A percentile compares a stretch with the other conserved stretches of the same genome.
Evolutionary conservation across 2,329 filamentous ascomycete species (phyloP).

Genomic region (Metarhizium album): DNA sequence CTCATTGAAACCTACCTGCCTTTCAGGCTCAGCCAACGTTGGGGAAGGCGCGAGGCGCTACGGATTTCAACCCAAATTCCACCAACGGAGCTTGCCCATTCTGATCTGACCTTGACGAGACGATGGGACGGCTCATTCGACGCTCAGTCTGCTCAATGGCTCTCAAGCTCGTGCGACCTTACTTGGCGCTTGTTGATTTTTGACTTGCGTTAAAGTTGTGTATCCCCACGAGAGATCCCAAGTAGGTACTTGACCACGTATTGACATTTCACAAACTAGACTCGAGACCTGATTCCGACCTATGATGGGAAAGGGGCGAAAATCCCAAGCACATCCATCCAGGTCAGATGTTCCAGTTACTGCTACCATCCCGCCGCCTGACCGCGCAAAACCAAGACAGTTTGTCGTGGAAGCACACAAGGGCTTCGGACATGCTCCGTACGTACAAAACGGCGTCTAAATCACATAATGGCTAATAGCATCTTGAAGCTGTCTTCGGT

Average conservation of each 20-base stretch:
- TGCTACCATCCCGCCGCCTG: neutral
- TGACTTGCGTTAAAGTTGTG: too few species aligned
- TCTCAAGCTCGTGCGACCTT: neutral
- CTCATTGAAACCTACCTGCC: neutral
- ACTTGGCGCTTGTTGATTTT: neutral
- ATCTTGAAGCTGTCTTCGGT: neutral
- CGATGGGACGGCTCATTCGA: neutral
- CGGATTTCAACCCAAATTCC: neutral
- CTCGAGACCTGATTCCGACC: too few species aligned
- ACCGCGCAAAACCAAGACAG: neutral
- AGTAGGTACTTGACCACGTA: too few species aligned
- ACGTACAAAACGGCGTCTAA: conserved; percentile 2
- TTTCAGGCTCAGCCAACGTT: neutral
- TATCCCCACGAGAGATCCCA: too few species aligned
- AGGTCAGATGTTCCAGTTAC: neutral
- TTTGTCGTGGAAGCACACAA: neutral
- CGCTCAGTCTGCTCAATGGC: too few species aligned
- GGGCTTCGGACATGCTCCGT: neutral
- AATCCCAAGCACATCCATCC: too few species aligned
- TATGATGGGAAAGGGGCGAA: too few species aligned
- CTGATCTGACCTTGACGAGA: neutral
- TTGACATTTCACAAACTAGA: too few species aligned
- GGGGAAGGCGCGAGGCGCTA: neutral
- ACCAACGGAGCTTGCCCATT: neutral
- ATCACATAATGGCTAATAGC: neutral